phyloP scores from a whole-genome alignment of 129 eudicot genomes.

The Lactuca sativa region DNA sequence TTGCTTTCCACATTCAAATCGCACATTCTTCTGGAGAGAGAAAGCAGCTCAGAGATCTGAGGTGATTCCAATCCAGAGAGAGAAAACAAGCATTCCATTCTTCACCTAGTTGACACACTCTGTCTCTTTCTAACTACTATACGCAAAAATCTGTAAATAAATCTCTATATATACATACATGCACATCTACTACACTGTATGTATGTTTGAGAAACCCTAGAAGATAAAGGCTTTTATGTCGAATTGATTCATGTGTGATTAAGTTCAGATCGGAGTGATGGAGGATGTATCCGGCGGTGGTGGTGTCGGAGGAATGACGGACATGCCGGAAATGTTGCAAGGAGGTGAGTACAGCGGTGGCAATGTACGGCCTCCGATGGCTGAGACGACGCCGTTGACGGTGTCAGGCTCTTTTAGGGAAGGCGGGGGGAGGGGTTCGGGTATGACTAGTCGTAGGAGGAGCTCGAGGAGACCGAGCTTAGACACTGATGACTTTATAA shows the following conservation, averaged over 20 bases:
- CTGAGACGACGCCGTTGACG: conserved; percentile 44
- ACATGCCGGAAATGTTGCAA: conserved; percentile 34
- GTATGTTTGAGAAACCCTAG: conserved; percentile 38
- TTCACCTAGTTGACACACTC: conserved; percentile 18
- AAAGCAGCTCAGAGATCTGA: conserved; percentile 27
- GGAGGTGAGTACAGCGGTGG: conserved; percentile 46
- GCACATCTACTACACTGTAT: conserved; percentile 6
- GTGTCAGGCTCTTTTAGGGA: conserved; percentile 66
- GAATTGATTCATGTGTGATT: conserved; percentile 43
- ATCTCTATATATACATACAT: background rate
- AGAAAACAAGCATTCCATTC: conserved; percentile 12
- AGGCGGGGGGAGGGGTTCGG: conserved; percentile 42
- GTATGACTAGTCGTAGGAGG: conserved; percentile 52
- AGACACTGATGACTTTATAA: conserved; percentile 86
- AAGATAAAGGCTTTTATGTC: conserved; percentile 10
- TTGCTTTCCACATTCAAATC: conserved; percentile 13
- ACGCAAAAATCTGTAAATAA: conserved; percentile 12
- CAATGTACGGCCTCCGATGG: conserved; percentile 42
- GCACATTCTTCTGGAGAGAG: conserved; percentile 24
- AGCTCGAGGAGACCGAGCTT: conserved; percentile 69
- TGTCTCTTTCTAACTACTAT: conserved; percentile 10
- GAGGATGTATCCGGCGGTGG: conserved; percentile 61
- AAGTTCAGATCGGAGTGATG: conserved; percentile 62
- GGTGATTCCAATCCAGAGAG: conserved; percentile 24
- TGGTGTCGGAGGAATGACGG: conserved; percentile 29